Evolutionary conservation across 1,284 basidiomycete genomes (phyloP).

Genomic region (Pseudozyma pruni): DNA sequence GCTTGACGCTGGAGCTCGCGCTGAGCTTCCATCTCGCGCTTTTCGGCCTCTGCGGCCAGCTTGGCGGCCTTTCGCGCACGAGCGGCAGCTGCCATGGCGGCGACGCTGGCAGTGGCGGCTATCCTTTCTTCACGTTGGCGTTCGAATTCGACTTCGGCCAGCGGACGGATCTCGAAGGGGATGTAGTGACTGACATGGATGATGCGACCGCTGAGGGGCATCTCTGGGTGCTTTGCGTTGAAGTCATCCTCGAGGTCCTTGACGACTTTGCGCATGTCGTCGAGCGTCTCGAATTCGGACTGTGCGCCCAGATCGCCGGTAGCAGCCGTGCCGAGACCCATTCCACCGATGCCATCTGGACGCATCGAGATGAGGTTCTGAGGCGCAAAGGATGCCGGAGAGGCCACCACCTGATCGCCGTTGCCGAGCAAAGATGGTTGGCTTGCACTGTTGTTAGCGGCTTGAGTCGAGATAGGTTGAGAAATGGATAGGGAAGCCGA

Average conservation of each 20-base stretch:
- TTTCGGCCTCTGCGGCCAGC: slow-evolving; percentile 46
- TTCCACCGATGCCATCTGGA: slow-evolving; percentile 62
- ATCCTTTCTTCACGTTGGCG: slow-evolving; percentile 55
- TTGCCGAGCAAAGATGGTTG: slow-evolving; percentile 8
- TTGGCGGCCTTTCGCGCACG: slow-evolving; percentile 58
- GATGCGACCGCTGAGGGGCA: slow-evolving; percentile 62
- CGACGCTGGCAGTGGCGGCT: slow-evolving; percentile 60
- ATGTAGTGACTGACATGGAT: slow-evolving; percentile 66
- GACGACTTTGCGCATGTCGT: slow-evolving; percentile 53
- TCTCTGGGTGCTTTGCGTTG: slow-evolving; percentile 56
- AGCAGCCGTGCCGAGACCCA: slow-evolving; percentile 56
- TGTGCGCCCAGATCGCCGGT: slow-evolving; percentile 59
- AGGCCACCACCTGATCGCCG: slow-evolving; percentile 20
- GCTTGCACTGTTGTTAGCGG: background rate
- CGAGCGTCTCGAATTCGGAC: slow-evolving; percentile 56
- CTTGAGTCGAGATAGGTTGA: slow-evolving; percentile 2
- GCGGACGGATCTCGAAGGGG: slow-evolving; percentile 63
- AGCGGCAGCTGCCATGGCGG: slow-evolving; percentile 60
- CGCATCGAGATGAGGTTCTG: slow-evolving; percentile 39
- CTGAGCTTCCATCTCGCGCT: slow-evolving; percentile 46
- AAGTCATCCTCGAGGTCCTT: slow-evolving; percentile 61
- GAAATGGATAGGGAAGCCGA: slow-evolving; percentile 38
- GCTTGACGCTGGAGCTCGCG: slow-evolving; percentile 42
- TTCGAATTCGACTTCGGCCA: slow-evolving; percentile 59
- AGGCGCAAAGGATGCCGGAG: slow-evolving; percentile 17